Conservation (phyloP, 495 filamentous ascomycete genomes). For the Cercophora newfieldiana region DNA sequence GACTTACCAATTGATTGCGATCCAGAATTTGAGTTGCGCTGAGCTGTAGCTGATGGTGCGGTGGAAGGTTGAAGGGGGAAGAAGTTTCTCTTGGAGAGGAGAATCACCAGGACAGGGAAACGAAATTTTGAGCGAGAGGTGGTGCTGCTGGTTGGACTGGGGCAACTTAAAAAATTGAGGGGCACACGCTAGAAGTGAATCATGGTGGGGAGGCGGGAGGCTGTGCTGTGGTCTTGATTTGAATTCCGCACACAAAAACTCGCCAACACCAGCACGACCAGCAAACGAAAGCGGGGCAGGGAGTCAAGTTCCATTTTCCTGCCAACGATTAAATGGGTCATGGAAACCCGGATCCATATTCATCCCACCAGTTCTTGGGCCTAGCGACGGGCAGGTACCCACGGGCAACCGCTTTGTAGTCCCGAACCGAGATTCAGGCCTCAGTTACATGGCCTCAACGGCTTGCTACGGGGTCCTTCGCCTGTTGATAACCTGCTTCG, state of each 20-base stretch:
- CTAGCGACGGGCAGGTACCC: not conserved
- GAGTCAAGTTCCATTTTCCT: slow-evolving; percentile 11
- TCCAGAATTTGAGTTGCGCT: slow-evolving; percentile 7
- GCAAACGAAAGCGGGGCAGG: not conserved
- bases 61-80: not conserved
- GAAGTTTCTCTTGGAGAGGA: slow-evolving; percentile 8
- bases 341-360: slow-evolving; percentile 8
- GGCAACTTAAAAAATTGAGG: slow-evolving; percentile 31
- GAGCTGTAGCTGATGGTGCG: not conserved
- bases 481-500: not conserved
- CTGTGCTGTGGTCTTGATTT: slow-evolving; percentile 25
- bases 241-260: slow-evolving; percentile 30
- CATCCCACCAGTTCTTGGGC: not conserved
- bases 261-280: not conserved
- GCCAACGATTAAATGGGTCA: slow-evolving; percentile 13
- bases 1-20: slow-evolving; percentile 6
- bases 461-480: not conserved
- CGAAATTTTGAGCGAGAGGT: not conserved
- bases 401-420: not conserved
- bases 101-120: slow-evolving; percentile 5
- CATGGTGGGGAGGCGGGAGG: slow-evolving; percentile 28
- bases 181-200: slow-evolving; percentile 15
- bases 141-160: slow-evolving; percentile 18
- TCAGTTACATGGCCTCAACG: not conserved
- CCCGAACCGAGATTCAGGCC: not conserved